Base-by-base conservation (phyloP, 2,329 filamentous ascomycete genomes). In the Apiospora koreana region DNA sequence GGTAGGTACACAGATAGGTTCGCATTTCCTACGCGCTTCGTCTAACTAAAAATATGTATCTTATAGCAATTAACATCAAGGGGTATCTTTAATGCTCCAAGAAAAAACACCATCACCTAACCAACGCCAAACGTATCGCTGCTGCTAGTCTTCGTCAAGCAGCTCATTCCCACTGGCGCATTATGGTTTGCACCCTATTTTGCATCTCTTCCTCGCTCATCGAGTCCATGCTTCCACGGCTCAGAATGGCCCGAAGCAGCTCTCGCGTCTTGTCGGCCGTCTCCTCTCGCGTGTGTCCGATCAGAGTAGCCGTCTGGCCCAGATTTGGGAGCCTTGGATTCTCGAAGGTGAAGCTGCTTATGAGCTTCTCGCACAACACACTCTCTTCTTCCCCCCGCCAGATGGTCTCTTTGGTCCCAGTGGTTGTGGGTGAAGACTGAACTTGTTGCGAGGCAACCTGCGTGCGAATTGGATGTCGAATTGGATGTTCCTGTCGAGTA, bases 161-260 rank as follows among this genome's bases (percentile, higher is more conserved):
- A 41, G 7, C 16, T 69, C 67, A 64, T 68, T 72, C 73, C 73
- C 72, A 67, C 67, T 72, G 71, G 70, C 69, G 68, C 72, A 76
- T 75, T 16, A 76, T 68, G 28, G 70, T 48, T 58, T 68, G 50
- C 38, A 76, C 67, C 45, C 70, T 70, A 21, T 67, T 69, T 38
- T 72, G 64, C 35, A 70, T n/a, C 8, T 68, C 18, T 71, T 18
- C 72, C 64, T 25, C 42, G 69, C 9, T 45, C 65, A n/a, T 71
- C 41, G 70, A 65, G 18, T 73, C 71, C 28, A 72, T 71, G n/a
- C 68, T 50, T 14, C 74, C 76, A 23, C 69, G 68, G 45, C 71
- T 54, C 10, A 78, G 68, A 75, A 79, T 79, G 46, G 71, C 62
- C 7, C 42, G 69, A 6, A 79, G 69, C 50, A 79, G 64, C 46